Evolutionary conservation across 2,329 filamentous ascomycete genomes (phyloP).

Genomic region (Paecilomyces dactylethromorphus): DNA sequence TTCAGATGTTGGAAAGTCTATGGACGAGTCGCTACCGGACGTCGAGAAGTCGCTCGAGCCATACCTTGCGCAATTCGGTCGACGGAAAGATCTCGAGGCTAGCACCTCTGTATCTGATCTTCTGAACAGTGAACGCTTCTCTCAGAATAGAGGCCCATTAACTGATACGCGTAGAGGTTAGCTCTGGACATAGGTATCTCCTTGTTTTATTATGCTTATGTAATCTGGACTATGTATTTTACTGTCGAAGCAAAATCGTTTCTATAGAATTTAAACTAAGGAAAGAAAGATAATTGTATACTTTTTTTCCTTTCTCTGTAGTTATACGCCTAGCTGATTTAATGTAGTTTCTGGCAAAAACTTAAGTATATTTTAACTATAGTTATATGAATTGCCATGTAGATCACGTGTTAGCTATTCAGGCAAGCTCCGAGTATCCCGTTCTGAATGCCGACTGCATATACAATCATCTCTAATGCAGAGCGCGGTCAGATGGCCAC

Average conservation of each 20-base stretch:
- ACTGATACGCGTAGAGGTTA: conserved; percentile 23
- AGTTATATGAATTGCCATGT: not conserved
- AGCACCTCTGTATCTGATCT: conserved; percentile 24
- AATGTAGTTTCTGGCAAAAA: too few species aligned
- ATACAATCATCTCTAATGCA: not conserved
- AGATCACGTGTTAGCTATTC: not conserved
- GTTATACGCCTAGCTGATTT: too few species aligned
- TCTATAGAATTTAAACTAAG: not conserved
- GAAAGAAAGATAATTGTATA: not conserved
- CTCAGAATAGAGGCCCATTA: conserved; percentile 28
- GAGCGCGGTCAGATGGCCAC: not conserved
- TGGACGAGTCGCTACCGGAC: conserved; percentile 32
- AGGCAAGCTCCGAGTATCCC: not conserved
- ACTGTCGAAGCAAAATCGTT: not conserved
- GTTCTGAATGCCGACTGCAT: not conserved
- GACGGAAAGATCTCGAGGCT: conserved; percentile 23
- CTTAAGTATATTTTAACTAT: not conserved
- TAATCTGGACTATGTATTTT: conserved; percentile 1
- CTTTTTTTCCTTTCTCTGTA: not conserved
- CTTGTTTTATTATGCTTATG: conserved; percentile 1
- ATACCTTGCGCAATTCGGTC: conserved; percentile 36
- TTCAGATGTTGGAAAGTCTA: conserved; percentile 33
- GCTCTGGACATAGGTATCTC: conserved; percentile 5
- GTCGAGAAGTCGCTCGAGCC: conserved; percentile 34
- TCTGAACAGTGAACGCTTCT: conserved; percentile 31